Evolutionary conservation across 495 filamentous ascomycete species (phyloP), one percentile per base, ranked within the genome.

Genomic region (Aspergillus taichungensis): DNA sequence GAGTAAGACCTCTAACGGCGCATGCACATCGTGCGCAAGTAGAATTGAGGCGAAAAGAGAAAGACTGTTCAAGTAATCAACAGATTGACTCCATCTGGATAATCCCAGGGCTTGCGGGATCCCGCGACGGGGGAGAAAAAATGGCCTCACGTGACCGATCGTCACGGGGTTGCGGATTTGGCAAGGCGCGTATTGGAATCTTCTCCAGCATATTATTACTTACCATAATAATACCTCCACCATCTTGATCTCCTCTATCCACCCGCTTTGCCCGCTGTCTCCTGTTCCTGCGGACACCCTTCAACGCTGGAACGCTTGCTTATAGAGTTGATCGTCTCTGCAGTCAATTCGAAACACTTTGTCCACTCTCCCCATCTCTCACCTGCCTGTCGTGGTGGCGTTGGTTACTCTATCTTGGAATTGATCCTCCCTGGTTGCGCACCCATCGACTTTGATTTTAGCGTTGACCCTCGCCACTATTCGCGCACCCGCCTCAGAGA

Each of bases 131-230:
- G 53, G 53, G 55, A 63, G 60, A 66, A 67, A 61, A 46, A 49
- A 35, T 11, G 14, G 12, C 6, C 27, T 64, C 64, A 70, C 64
- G 64, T 70, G 64, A 52, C 13, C 6, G 57, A 55, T 61, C 55
- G 61, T 68, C 64, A 68, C 64, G 62, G 42, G 18, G 55, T 51
- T 59, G 60, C 61, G 63, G 40, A 60, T 59, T 60, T 59, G 62
- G 63, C 46, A 54, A 49, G 60, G 59, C 64, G 64, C 62, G 59
- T 54, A 53, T 46, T 57, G 56, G 59, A 46, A 49, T 52, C 29
- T 33, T 27, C 24, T 31, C 13, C 27, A 42, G 45, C 43, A 50
- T 52, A 45, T 59, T 49, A 32, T 51, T 56, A 50, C 13, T 30
- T 32, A 13, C 32, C 18, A 24, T 24, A 24, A 24, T 24, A 24